phyloP scores from a whole-genome alignment of 116 monocot genomes.

The Phalaenopsis hybrid region DNA sequence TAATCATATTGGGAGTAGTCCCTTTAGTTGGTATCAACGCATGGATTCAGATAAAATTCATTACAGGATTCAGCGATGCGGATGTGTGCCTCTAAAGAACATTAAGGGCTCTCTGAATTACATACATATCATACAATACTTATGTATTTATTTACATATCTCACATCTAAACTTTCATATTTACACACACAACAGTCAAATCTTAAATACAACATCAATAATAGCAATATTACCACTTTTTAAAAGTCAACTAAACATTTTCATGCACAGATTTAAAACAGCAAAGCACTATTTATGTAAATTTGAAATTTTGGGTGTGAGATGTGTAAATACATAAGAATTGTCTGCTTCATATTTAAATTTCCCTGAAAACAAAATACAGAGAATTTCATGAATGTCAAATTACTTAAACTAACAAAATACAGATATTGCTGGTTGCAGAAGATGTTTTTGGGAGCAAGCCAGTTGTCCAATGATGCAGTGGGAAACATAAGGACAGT shows the following conservation, averaged over 20 bases:
- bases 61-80: slow-evolving; percentile 52
- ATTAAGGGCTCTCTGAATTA: neutral
- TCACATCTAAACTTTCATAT: too few species aligned
- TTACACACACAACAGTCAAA: too few species aligned
- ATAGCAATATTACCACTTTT: too few species aligned
- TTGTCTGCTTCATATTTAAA: too few species aligned
- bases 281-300: too few species aligned
- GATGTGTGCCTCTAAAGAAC: slow-evolving; percentile 28
- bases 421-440: neutral
- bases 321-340: too few species aligned
- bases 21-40: slow-evolving; percentile 46
- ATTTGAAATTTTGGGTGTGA: too few species aligned
- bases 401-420: neutral
- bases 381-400: neutral
- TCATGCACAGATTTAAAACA: too few species aligned
- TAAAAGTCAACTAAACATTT: too few species aligned
- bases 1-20: slow-evolving; percentile 40
- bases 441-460: slow-evolving; percentile 15
- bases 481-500: slow-evolving; percentile 6
- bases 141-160: too few species aligned
- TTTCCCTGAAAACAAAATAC: neutral
- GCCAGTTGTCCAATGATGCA: slow-evolving; percentile 13
- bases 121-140: neutral
- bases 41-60: slow-evolving; percentile 43
- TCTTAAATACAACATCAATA: too few species aligned